Base-by-base conservation (phyloP, 306 rosid species). In the Prinsepia uniflora region DNA sequence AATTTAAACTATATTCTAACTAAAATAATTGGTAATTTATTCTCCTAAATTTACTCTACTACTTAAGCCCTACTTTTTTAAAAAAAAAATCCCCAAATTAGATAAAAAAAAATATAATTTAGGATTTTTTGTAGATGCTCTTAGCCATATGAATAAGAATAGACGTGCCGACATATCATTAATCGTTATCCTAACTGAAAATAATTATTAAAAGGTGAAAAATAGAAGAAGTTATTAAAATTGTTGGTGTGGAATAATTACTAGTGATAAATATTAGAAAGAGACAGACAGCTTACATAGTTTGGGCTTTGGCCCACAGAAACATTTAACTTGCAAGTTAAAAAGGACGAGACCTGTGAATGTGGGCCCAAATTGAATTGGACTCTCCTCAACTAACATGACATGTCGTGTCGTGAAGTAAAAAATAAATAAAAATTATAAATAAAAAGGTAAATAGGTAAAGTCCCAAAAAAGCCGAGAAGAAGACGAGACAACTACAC, bases 401-500 rank as follows among this genome's bases (percentile, higher is more conserved):
- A 46, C 17, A 46, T 46, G 14, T 46, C 50, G 61, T 46, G 14
- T 46, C 50, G 61, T 19, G 8, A 5, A 7, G 61, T 19, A 56
- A 20, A 55, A 56, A 56, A 0, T 20, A 56, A 56, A 5, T 19
- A 58, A 13, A 22, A n/a, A n/a, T 30, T 30, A 30, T 30, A 30
- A 1, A 30, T 30, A 30, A 1, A 30, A 30, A 30, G 36, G 4
- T 10, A 46, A 53, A 18, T 18, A 39, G 0, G 63, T 56, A 22
- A 70, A 70, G 15, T 70, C 53, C 64, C 73, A 42, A 70, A n/a
- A 70, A 42, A 22, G n/a, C 57, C 66, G 30, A 15, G 48, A 36
- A 63, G 53, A 45, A 22, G 77, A n/a, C 24, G 55, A 45, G 36
- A n/a, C 43, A 73, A 63, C 52, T 64, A 73, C 70, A 15, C 57